Conservation (phyloP, 768 basidiomycete species). For the Boletus vermiculosoides region DNA sequence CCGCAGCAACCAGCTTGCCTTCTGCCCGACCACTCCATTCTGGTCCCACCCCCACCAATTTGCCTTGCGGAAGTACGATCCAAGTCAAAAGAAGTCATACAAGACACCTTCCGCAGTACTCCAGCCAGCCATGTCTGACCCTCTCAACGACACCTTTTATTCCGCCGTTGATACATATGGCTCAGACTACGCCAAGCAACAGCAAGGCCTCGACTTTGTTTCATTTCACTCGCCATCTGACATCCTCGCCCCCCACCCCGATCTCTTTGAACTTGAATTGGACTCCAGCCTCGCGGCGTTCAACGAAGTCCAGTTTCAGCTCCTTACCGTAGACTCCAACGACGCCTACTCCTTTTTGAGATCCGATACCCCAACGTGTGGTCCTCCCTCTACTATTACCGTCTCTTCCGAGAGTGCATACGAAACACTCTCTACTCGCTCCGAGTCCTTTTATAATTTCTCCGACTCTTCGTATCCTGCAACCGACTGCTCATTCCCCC, state of each 20-base stretch:
- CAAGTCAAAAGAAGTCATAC: constrained; percentile 22
- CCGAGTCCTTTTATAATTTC: constrained; percentile 70
- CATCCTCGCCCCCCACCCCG: constrained; percentile 74
- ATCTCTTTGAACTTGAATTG: constrained; percentile 81
- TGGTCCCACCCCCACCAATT: neutral
- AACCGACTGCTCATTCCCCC: constrained; percentile 54
- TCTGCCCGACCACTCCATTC: constrained; percentile 6
- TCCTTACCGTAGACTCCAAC: constrained; percentile 62
- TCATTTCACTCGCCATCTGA: constrained; percentile 68
- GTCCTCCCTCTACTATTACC: constrained; percentile 77
- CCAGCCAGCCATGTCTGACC: constrained; percentile 31
- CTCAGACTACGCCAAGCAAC: constrained; percentile 39
- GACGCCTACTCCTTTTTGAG: constrained; percentile 64
- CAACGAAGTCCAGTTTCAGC: constrained; percentile 60
- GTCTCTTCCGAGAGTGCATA: constrained; percentile 75
- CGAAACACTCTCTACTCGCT: constrained; percentile 65
- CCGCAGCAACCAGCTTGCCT: constrained; percentile 28
- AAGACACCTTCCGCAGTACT: constrained; percentile 26
- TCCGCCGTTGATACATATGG: constrained; percentile 37
- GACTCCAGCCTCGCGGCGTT: constrained; percentile 67
- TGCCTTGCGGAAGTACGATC: constrained; percentile 7
- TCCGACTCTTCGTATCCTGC: constrained; percentile 51
- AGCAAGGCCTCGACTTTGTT: constrained; percentile 59
- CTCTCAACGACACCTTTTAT: constrained; percentile 32
- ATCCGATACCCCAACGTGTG: constrained; percentile 61